phyloP scores from a whole-genome alignment of 2,329 filamentous ascomycete species.

The Botryotinia calthae region DNA sequence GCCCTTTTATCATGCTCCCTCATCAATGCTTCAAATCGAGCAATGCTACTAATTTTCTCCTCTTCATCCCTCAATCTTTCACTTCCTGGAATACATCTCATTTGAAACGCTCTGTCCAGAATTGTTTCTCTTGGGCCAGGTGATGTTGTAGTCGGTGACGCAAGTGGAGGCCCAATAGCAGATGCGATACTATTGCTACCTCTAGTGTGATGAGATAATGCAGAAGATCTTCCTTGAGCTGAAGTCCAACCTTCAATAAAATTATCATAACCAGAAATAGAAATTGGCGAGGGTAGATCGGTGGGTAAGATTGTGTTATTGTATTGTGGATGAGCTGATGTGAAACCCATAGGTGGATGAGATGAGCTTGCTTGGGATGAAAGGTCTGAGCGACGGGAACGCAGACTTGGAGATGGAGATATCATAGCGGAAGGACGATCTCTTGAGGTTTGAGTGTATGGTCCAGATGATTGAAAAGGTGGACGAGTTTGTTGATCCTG shows the following conservation, averaged over 20 bases:
- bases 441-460: constrained; percentile 40
- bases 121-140: constrained; percentile 62
- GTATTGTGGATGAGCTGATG: constrained; percentile 46
- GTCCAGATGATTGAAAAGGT: constrained; percentile 49
- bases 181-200: constrained; percentile 56
- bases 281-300: constrained; percentile 54
- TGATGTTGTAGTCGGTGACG: constrained; percentile 35
- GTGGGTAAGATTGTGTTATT: constrained; percentile 48
- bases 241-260: constrained; percentile 61
- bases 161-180: constrained; percentile 42
- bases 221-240: constrained; percentile 57
- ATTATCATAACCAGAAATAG: constrained; percentile 54
- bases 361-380: constrained; percentile 44
- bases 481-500: constrained; percentile 47
- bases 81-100: constrained; percentile 61
- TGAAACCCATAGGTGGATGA: constrained; percentile 48
- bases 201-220: constrained; percentile 53
- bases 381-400: constrained; percentile 61
- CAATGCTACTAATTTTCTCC: constrained; percentile 62
- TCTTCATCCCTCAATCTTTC: constrained; percentile 52
- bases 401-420: constrained; percentile 59
- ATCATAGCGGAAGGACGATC: constrained; percentile 50
- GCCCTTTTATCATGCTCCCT: constrained; percentile 53
- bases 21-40: constrained; percentile 66
- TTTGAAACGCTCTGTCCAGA: constrained; percentile 63